A percentile compares a stretch with the other conserved stretches of the same genome.
phyloP scores from a whole-genome alignment of 192 early-diverging fungal genomes.

The Rhizoclosmatium sp. region DNA sequence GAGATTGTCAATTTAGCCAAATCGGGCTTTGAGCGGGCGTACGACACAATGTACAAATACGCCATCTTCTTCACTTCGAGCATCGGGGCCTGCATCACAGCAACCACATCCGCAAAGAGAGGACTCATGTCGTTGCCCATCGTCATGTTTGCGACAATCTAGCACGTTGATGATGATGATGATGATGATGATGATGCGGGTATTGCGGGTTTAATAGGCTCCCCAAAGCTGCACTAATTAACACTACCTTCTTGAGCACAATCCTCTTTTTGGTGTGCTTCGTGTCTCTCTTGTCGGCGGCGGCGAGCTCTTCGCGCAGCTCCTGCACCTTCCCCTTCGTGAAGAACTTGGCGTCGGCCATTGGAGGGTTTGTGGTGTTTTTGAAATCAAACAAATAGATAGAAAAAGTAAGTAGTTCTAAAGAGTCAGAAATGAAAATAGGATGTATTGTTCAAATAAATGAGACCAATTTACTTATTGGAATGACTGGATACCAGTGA shows the following conservation, averaged over 20 bases:
- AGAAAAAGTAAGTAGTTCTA: not conserved
- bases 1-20: constrained; percentile 96
- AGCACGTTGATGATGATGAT: not conserved
- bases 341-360: constrained; percentile 39
- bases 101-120: constrained; percentile 96
- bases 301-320: constrained; percentile 81
- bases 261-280: constrained; percentile 84
- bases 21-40: constrained; percentile 95
- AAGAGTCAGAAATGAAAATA: too few relatives aligned
- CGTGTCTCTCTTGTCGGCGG: constrained; percentile 81
- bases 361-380: not conserved
- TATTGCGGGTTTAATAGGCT: constrained; percentile 26
- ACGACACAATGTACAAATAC: constrained; percentile 98
- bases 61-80: constrained; percentile 98
- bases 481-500: constrained; percentile 84
- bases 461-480: constrained; percentile 6
- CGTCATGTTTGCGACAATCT: constrained; percentile 99
- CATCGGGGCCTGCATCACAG: constrained; percentile 99
- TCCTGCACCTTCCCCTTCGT: constrained; percentile 86
- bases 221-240: not conserved
- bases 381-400: not conserved
- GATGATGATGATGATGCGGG: not conserved
- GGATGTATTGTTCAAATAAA: not conserved
- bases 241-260: constrained; percentile 80
- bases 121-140: constrained; percentile 97